Evolutionary conservation across 2,329 filamentous ascomycete species (phyloP), one percentile per base, ranked within the genome.

Genomic region (Diaporthe sp.): DNA sequence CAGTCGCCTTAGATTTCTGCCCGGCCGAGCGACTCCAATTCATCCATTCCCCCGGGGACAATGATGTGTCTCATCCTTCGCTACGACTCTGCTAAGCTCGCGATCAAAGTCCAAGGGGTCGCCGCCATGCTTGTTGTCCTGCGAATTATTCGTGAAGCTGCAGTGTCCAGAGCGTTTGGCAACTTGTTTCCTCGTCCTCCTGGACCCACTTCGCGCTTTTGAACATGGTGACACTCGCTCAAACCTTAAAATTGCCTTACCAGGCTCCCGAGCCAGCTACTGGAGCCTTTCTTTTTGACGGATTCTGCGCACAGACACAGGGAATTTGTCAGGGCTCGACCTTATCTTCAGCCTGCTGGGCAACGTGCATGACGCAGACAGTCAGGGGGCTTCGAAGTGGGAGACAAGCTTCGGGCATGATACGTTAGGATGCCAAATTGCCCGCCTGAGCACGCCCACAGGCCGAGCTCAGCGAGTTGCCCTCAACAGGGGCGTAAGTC

Each of bases 201-300:
- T 7, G 22, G 15, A 12, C 7, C 22, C n/a, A 37, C 3, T 19
- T 19, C 22, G 15, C 31, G 28, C 13, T 67, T 37, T 22, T 46
- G 28, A n/a, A 22, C 34, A 42, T 42, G 49, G 31, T 69, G 49
- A 55, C 49, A 69, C 34, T 31, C 19, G 46, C 17, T 8, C 34
- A 31, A 69, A 69, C 49, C n/a, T 55, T 55, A 55, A 55, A 42
- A 37, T 4, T 28, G 65, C 65, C 65, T 22, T 69, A 55, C 65
- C n/a, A 42, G 49, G 46, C 49, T 37, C 46, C 9, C 34, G 49
- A 42, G 34, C 65, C 34, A 39, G 13, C 13, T 1, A 13, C 34
- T 53, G n/a, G 34, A 46, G n/a, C 65, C 34, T 12, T 12, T 8
- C 3, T 39, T 22, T 17, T 28, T 8, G 3, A 68, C 6, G 31